phyloP scores from a whole-genome alignment of 208 protist species.

The Vickermania spadyakhi region DNA sequence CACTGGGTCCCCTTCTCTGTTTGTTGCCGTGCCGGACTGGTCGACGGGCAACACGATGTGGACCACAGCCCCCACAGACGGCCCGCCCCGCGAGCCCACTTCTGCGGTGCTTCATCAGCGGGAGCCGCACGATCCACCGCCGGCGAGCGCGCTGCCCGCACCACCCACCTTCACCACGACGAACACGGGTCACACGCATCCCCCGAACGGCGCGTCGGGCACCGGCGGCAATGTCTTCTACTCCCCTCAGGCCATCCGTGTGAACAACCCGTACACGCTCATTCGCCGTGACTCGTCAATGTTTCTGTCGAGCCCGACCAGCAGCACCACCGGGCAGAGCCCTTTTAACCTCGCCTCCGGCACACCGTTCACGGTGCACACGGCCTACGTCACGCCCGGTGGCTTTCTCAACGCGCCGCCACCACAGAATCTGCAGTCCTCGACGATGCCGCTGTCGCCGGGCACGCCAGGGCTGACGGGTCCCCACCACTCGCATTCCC shows the following conservation, averaged over 20 bases:
- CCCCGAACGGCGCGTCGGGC: background rate
- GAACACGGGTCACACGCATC: background rate
- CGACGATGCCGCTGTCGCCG: background rate
- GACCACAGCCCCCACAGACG: background rate
- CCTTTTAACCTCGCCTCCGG: background rate
- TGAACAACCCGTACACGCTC: background rate
- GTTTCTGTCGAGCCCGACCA: background rate
- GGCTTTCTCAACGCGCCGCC: background rate
- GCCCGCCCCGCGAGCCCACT: background rate
- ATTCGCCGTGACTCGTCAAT: background rate
- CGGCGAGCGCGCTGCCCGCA: background rate
- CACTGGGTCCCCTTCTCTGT: background rate
- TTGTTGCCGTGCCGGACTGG: background rate
- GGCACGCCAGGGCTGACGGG: background rate
- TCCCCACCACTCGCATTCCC: background rate
- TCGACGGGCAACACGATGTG: background rate
- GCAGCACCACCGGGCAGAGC: conserved; percentile 5
- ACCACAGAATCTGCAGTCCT: background rate
- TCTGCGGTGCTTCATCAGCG: background rate
- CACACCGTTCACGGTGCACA: conserved; percentile 21
- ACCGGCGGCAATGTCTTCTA: background rate
- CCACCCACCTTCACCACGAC: background rate
- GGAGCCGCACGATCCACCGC: background rate
- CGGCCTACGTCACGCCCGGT: background rate
- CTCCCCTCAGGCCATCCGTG: background rate